Conservation (phyloP, 73 alveolate genomes). For the Loxodes magnus region DNA sequence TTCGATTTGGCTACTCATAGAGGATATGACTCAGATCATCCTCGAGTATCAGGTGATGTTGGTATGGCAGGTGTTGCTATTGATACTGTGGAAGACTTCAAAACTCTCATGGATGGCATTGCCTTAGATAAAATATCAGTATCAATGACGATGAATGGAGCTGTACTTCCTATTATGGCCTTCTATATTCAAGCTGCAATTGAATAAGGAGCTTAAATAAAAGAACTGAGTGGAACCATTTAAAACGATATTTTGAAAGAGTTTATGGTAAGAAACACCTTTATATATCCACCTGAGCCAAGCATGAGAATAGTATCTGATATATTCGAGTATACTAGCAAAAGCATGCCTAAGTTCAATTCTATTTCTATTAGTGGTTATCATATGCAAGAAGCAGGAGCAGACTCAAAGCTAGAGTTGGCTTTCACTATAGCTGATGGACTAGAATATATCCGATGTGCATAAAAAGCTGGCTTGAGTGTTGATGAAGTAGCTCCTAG, state of each 20-base stretch:
- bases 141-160: constrained; percentile 65
- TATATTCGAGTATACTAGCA: constrained; percentile 43
- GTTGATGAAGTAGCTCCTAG: constrained; percentile 62
- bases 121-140: constrained; percentile 51
- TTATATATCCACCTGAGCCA: constrained; percentile 65
- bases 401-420: constrained; percentile 49
- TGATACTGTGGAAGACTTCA: constrained; percentile 58
- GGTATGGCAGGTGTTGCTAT: constrained; percentile 77
- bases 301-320: constrained; percentile 51
- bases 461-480: constrained; percentile 42
- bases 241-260: constrained; percentile 53
- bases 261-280: constrained; percentile 64
- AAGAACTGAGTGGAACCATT: constrained; percentile 44
- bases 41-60: constrained; percentile 57
- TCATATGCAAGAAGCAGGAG: constrained; percentile 73
- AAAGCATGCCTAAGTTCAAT: constrained; percentile 49
- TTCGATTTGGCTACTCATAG: constrained; percentile 60
- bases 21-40: constrained; percentile 59
- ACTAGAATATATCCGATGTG: constrained; percentile 50
- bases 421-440: constrained; percentile 73
- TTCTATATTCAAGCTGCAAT: constrained; percentile 52
- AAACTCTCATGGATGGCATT: constrained; percentile 42
- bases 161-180: constrained; percentile 55
- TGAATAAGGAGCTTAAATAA: constrained; percentile 39
- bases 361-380: constrained; percentile 59